Conservation (phyloP, 1,139 yeast genomes). For the Yamadazyma epiphylla region DNA sequence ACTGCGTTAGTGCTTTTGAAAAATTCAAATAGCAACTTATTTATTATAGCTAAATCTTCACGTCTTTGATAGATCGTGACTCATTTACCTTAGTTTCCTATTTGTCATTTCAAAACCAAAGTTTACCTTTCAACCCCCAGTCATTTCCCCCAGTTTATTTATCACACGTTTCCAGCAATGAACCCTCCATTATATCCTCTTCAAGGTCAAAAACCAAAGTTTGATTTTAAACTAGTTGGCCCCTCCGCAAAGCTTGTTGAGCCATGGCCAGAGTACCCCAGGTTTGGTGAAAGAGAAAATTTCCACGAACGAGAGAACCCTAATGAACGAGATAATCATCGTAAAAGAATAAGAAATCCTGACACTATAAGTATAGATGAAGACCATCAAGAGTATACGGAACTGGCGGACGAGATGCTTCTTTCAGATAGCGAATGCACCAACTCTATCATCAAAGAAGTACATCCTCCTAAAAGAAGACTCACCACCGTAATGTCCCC, state of each 20-base stretch:
- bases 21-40: no score
- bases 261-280: not conserved
- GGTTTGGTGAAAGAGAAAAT: slow-evolving; percentile 14
- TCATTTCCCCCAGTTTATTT: no score
- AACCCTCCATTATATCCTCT: slow-evolving; percentile 36
- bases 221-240: slow-evolving; percentile 30
- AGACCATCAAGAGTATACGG: slow-evolving; percentile 12
- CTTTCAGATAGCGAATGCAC: slow-evolving; percentile 33
- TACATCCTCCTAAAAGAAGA: slow-evolving; percentile 41
- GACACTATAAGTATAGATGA: slow-evolving; percentile 1
- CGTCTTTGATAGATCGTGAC: no score
- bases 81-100: no score
- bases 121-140: no score
- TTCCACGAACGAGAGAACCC: no score
- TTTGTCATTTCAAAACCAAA: no score
- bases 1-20: no score
- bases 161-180: not conserved
- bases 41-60: no score
- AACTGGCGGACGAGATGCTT: slow-evolving; percentile 35
- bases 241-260: slow-evolving; percentile 28
- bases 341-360: not conserved
- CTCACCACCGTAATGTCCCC: slow-evolving; percentile 16
- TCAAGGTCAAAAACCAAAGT: slow-evolving; percentile 23
- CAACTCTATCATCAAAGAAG: slow-evolving; percentile 11
- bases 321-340: no score